Evolutionary conservation across 2,329 filamentous ascomycete genomes (phyloP), one percentile per base, ranked within the genome.

Genomic region (Penicillium occitanis): DNA sequence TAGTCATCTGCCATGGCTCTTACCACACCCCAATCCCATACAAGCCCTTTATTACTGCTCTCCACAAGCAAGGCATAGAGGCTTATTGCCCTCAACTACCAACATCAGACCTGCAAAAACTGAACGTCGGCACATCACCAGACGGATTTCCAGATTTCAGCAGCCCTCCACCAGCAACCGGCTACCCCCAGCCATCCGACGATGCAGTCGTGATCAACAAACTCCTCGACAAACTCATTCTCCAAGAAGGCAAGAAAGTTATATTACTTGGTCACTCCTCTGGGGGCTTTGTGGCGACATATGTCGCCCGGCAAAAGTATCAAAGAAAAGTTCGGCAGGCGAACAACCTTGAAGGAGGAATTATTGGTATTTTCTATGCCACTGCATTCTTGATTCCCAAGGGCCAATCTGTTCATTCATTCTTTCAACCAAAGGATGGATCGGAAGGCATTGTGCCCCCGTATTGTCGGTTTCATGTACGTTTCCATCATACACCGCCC

Each of bases 91-190:
- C 76, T 17, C 76, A 78, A 42, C 70, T 76, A 6, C 73, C 76
- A 1, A 76, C 74, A 2, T 68, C 73, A 10, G 75, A 78, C 61
- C 70, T 95, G 13, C 86, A 88, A 19, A 78, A 76, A 8, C 82
- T 91, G 14, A 84, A 84, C 68, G 84, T 84, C 3, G 88, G 88
- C 0, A 87, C 14, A 3, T 22, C 11, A 11, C 19, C 44, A 22
- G 5, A 13, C 42, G 28, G 3, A 1, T 28, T 10, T 5, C 51
- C 33, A 7, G 73, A 69, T 33, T 69, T 69, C 7, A 50, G 67
- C 59, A 70, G 69, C 8, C 70, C 61, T 17, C 72, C 72, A 33
- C 73, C 76, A 0, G 42, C 61, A 6, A 73, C 67, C 2, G 75
- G 75, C 8, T 77, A 76, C 51, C 75, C 75, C 5, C 57, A 61